Conservation (phyloP, 2,329 filamentous ascomycete species). For the Dactylonectria macrodidyma region DNA sequence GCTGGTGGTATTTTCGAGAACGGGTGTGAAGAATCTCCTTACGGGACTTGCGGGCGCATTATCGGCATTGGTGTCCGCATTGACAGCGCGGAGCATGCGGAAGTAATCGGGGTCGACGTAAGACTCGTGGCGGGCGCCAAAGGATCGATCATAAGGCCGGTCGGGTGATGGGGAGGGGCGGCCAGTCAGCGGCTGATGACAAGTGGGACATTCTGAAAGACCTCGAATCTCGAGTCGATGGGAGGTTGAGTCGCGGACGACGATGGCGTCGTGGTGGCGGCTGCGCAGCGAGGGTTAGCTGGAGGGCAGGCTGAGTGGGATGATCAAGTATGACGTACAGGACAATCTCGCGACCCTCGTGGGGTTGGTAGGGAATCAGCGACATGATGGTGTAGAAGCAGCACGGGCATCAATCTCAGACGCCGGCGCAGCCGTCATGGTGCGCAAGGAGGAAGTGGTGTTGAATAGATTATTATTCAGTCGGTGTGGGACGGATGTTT, state of each 20-base stretch:
- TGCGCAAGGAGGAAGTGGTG: constrained; percentile 15
- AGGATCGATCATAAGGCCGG: constrained; percentile 62
- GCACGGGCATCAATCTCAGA: constrained; percentile 37
- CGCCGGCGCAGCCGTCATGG: constrained; percentile 44
- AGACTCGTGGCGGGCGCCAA: constrained; percentile 64
- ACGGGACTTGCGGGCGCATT: constrained; percentile 67
- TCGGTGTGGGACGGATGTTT: not conserved
- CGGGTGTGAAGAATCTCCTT: constrained; percentile 66
- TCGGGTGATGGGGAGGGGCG: constrained; percentile 61
- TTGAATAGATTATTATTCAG: not conserved
- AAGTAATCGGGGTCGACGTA: constrained; percentile 97
- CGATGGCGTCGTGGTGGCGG: constrained; percentile 92
- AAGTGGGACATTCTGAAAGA: constrained; percentile 89
- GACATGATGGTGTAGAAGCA: constrained; percentile 63
- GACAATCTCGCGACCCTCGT: constrained; percentile 83
- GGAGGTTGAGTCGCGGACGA: constrained; percentile 89
- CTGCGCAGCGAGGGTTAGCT: constrained; percentile 62
- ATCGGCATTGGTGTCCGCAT: constrained; percentile 61
- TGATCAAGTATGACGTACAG: constrained; percentile 70
- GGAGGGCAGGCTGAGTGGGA: constrained; percentile 12
- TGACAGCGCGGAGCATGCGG: constrained; percentile 82
- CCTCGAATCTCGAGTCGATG: constrained; percentile 87
- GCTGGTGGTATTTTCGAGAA: constrained; percentile 47
- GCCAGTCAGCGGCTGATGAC: constrained; percentile 78
- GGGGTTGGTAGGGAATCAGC: constrained; percentile 81